A percentile compares a stretch with the other conserved stretches of the same genome.
phyloP scores from a whole-genome alignment of 2,329 filamentous ascomycete species.

The Verticillium isaacii region DNA sequence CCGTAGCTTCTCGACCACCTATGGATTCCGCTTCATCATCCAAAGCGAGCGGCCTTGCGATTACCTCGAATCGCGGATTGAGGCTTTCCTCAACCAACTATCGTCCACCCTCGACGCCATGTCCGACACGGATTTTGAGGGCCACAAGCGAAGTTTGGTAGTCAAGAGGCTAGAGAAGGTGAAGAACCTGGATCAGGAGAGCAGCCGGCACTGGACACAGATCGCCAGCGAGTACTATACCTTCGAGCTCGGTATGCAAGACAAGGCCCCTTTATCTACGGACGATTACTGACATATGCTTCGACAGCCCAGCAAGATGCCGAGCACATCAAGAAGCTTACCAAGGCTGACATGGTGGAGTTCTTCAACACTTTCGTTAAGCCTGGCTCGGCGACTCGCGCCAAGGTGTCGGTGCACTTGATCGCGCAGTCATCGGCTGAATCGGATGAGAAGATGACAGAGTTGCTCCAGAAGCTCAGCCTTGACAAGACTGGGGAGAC shows the following conservation, averaged over 20 bases:
- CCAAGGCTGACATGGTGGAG: constrained; percentile 71
- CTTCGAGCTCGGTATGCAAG: constrained; percentile 71
- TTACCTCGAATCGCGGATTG: constrained; percentile 83
- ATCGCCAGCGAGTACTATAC: constrained; percentile 84
- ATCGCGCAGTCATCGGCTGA: constrained; percentile 60
- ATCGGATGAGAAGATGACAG: constrained; percentile 39
- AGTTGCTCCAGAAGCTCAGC: constrained; percentile 30
- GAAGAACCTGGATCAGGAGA: constrained; percentile 88
- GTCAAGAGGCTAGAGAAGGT: constrained; percentile 84
- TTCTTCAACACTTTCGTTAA: constrained; percentile 76
- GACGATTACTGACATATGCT: constrained; percentile 12
- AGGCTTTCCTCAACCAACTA: constrained; percentile 72
- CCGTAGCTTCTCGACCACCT: constrained; percentile 67
- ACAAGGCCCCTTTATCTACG: neutral
- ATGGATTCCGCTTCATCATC: constrained; percentile 84
- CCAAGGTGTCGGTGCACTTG: constrained; percentile 83
- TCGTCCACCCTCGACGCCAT: constrained; percentile 65
- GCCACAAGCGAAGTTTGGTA: constrained; percentile 84
- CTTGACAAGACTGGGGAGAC: constrained; percentile 25
- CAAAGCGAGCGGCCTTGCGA: constrained; percentile 84
- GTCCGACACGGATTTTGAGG: constrained; percentile 80
- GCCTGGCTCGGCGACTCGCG: constrained; percentile 65
- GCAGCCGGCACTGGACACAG: constrained; percentile 75
- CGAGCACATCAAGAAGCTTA: constrained; percentile 65
- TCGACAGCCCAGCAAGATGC: constrained; percentile 68